Base-by-base conservation (phyloP, 495 filamentous ascomycete genomes). In the Penicillium ucsense region DNA sequence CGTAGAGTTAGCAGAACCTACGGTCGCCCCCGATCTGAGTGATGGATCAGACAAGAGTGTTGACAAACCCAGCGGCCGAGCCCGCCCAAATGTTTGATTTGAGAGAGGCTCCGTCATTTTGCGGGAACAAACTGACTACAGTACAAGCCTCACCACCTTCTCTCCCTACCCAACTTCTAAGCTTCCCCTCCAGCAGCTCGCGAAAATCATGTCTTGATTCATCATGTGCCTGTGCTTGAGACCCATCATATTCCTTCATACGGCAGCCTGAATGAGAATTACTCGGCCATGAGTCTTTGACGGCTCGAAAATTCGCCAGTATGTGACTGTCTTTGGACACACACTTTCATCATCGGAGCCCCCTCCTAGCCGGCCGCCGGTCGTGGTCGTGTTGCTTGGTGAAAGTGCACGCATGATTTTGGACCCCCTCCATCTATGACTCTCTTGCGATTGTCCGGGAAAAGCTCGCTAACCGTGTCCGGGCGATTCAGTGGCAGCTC, bases 401-500 rank as follows among this genome's bases (percentile, higher is more conserved):
- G 20, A 20, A 20, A 20, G 20, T 20, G 20, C 20, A 20, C 20
- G 20, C 20, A 20, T 20, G 20, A 20, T 20, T 1, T 20, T 20
- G 1, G 20, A 20, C 20, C 20, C 20, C 1, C 20, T 20, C 20
- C 20, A 20, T 20, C 20, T 20, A 20, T 2, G 20, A 20, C 20
- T 20, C 20, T 20, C 20, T 20, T 20, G 20, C 20, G 20, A 20
- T 20, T 20, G 20, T 20, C 20, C 41, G 4, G 32, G 5, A 33
- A 12, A 9, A 3, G n/a, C 10, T 34, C 29, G 31, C 41, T 43
- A 43, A 43, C 31, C 41, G 41, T 27, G 41, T 27, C 41, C 27
- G 31, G 11, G 7, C 6, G 4, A 20, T 12, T 12, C 45, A 71
- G 67, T 71, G 67, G 61, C 67, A 46, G 66, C 65, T 48, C 58